These are phyloP conservation scores for Viridothelium virens DNA, from an alignment of 495 filamentous ascomycete genomes.

Conservation along the genomic window DNA sequence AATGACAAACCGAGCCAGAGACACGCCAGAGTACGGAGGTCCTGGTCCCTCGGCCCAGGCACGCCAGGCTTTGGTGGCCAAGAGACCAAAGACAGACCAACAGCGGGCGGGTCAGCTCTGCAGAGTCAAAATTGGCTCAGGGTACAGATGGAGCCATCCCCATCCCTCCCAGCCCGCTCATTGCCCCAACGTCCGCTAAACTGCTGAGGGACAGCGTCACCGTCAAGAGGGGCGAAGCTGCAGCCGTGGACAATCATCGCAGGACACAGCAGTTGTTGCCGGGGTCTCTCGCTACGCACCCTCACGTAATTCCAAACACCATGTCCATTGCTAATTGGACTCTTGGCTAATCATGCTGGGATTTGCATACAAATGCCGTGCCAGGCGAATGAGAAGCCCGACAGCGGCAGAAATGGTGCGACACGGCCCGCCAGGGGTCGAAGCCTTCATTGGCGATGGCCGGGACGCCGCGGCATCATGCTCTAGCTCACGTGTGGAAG, in stretches of 20 bases:
- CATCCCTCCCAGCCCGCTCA: too few species aligned
- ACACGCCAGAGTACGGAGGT: too few species aligned
- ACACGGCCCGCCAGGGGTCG: neutral
- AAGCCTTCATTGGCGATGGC: constrained; percentile 6
- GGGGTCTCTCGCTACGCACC: neutral
- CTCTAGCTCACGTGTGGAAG: neutral
- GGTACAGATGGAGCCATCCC: neutral
- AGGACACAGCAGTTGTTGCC: neutral
- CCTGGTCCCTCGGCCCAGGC: too few species aligned
- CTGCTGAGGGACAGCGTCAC: neutral
- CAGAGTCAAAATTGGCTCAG: neutral
- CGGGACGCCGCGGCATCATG: neutral
- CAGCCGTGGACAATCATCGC: neutral
- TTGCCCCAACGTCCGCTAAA: constrained; percentile 3
- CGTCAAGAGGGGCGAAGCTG: neutral
- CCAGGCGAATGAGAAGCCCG: neutral
- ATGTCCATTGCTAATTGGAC: neutral
- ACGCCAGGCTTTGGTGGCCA: neutral
- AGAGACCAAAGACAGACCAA: neutral
- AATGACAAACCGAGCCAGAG: neutral
- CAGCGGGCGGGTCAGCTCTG: constrained; percentile 2
- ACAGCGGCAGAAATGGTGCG: neutral
- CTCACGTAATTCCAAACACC: constrained; percentile 5
- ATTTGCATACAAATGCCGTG: neutral
- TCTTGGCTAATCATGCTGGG: neutral